Evolutionary conservation across 345 rosid species (phyloP), one percentile per base, ranked within the genome.

Genomic region (Gynandropsis gynandra): DNA sequence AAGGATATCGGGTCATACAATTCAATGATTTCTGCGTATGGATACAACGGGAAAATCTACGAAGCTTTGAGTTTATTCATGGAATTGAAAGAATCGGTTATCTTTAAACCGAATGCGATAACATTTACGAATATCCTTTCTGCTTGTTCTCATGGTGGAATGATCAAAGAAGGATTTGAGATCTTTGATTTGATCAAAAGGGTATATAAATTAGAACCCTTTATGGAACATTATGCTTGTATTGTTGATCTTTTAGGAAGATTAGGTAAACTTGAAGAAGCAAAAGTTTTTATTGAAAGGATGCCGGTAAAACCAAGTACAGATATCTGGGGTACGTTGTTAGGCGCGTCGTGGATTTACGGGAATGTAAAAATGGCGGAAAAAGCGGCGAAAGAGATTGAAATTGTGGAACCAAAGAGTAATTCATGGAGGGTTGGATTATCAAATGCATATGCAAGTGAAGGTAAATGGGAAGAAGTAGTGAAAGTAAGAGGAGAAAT

Each of bases 241-340:
- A 58, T 70, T 76, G 75, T 81, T 5, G 84, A 70, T 56, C 67
- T 81, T 18, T 33, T 81, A 67, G 82, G 77, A 2, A 67, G 81
- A n/a, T 72, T 70, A 14, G 84, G 80, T 45, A 51, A 61, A 38
- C 61, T 78, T 0, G 67, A 76, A 15, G 84, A 78, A 63, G 84
- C 84, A 0, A 73, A 75, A 65, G 67, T 16, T 8, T 62, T 78
- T 18, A 37, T 74, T 42, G 47, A 61, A 44, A 37, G 31, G 9
- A 51, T 64, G 73, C 60, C 68, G 0, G 0, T 52, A 39, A 42
- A 0, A 52, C 73, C 73, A 4, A 52, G 24, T n/a, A 24, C 43
- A 1, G 47, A 41, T 0, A 65, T 31, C 0, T 70, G 65, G 72
- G 56, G 44, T 39, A 56, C 79, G 41, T 43, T 74, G 13, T 19